A percentile compares a stretch with the other conserved stretches of the same genome.
phyloP scores from a whole-genome alignment of 2,329 filamentous ascomycete genomes.

The Chaetomium sp. region DNA sequence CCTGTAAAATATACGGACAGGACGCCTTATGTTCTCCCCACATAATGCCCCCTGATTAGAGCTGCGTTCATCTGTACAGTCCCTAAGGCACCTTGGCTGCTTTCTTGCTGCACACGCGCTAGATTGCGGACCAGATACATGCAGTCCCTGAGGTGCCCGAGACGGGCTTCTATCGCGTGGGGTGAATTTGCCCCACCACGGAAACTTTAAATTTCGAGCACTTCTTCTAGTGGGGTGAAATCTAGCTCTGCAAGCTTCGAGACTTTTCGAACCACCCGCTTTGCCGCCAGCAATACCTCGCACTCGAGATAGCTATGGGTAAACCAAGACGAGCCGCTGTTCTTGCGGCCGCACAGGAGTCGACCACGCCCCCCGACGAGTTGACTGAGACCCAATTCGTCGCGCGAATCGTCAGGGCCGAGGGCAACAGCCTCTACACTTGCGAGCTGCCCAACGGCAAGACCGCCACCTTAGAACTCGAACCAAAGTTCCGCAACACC shows the following conservation, averaged over 20 bases:
- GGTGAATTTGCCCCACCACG: neutral
- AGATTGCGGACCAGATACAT: too few species aligned
- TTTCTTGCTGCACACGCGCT: too few species aligned
- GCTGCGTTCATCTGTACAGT: too few species aligned
- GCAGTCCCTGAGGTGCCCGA: too few species aligned
- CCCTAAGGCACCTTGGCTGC: too few species aligned
- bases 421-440: conserved; percentile 84
- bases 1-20: too few species aligned
- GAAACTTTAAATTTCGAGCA: conserved; percentile 2
- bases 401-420: conserved; percentile 71
- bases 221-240: conserved; percentile 4
- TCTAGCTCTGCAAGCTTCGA: neutral
- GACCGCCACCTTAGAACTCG: conserved; percentile 70
- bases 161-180: neutral
- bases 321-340: conserved; percentile 69
- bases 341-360: conserved; percentile 69
- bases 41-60: too few species aligned
- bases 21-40: too few species aligned
- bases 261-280: too few species aligned
- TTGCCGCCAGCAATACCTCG: neutral
- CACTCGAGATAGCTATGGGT: conserved; percentile 45
- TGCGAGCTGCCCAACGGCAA: conserved; percentile 64
- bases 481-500: conserved; percentile 78
- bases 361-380: conserved; percentile 51
- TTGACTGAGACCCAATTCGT: conserved; percentile 59